A percentile compares a stretch with the other conserved stretches of the same genome.
Conservation (phyloP, 352 stramenopile genomes). For the Aphanomyces cochlioides region DNA sequence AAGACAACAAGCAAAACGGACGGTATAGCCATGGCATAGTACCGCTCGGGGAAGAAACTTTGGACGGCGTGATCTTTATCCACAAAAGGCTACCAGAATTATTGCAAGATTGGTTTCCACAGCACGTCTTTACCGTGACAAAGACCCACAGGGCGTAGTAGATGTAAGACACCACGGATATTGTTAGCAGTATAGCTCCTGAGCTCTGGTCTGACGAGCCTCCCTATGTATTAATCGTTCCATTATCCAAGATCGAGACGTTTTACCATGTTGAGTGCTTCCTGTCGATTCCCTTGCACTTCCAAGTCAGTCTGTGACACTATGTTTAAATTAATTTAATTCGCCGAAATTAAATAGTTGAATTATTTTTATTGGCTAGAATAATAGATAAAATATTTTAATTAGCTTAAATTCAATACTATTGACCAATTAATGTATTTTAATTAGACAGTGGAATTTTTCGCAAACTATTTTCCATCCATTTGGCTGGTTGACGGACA, state of each 20-base stretch:
- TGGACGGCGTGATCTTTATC: constrained; percentile 73
- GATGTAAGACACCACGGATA: constrained; percentile 82
- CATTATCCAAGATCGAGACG: no score
- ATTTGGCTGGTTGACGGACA: constrained; percentile 29
- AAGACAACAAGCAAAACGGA: constrained; percentile 80
- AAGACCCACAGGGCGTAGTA: constrained; percentile 91
- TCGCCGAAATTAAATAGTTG: no score
- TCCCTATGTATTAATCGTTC: constrained; percentile 31
- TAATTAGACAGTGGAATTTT: no score
- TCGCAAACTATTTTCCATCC: background rate
- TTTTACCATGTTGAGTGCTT: background rate
- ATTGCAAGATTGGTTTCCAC: constrained; percentile 11
- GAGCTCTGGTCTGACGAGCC: constrained; percentile 71
- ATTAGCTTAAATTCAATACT: background rate
- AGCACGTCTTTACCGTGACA: constrained; percentile 57
- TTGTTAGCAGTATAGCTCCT: constrained; percentile 67
- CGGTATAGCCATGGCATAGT: constrained; percentile 86
- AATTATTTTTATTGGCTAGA: no score
- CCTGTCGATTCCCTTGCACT: no score
- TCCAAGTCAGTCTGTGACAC: no score
- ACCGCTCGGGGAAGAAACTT: constrained; percentile 81
- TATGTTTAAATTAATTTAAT: no score
- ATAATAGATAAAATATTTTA: no score
- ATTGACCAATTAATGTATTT: constrained; percentile 22
- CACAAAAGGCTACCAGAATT: constrained; percentile 70